Evolutionary conservation across 2,329 filamentous ascomycete genomes (phyloP).

Genomic region (Scortechinia acanthostroma): DNA sequence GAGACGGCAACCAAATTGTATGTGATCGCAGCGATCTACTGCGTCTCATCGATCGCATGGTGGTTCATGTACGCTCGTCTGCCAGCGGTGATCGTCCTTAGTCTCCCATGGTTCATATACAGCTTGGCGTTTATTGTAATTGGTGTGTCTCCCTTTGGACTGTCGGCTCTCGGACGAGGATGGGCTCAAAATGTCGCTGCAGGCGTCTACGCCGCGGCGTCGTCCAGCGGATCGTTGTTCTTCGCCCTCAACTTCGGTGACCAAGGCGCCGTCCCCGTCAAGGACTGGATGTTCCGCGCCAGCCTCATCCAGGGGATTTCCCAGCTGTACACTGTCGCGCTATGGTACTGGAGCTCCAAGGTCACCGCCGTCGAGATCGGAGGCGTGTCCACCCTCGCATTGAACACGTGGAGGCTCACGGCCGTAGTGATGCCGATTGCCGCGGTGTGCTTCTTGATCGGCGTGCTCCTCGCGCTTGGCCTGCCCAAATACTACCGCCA

Average conservation of each 20-base stretch:
- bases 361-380: conserved; percentile 33
- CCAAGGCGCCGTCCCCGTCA: conserved; percentile 53
- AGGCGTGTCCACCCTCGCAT: conserved; percentile 15
- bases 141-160: conserved; percentile 47
- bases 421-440: conserved; percentile 51
- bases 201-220: conserved; percentile 53
- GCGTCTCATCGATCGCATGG: conserved; percentile 50
- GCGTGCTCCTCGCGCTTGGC: conserved; percentile 46
- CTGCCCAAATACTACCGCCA: conserved; percentile 63
- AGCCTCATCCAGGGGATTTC: conserved; percentile 62
- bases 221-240: conserved; percentile 55
- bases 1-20: conserved; percentile 52
- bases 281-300: conserved; percentile 61
- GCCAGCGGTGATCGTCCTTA: conserved; percentile 46
- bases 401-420: conserved; percentile 7
- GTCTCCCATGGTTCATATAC: conserved; percentile 55
- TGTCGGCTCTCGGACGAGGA: conserved; percentile 24
- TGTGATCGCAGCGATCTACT: conserved; percentile 49
- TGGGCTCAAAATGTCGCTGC: conserved; percentile 56
- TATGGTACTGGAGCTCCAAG: conserved; percentile 62
- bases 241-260: conserved; percentile 64
- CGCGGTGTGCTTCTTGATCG: conserved; percentile 45
- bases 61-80: conserved; percentile 53
- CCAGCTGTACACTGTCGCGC: conserved; percentile 54
- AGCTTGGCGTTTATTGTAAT: conserved; percentile 55